Base-by-base conservation (phyloP, 768 basidiomycete species). In the Russula sp. region DNA sequence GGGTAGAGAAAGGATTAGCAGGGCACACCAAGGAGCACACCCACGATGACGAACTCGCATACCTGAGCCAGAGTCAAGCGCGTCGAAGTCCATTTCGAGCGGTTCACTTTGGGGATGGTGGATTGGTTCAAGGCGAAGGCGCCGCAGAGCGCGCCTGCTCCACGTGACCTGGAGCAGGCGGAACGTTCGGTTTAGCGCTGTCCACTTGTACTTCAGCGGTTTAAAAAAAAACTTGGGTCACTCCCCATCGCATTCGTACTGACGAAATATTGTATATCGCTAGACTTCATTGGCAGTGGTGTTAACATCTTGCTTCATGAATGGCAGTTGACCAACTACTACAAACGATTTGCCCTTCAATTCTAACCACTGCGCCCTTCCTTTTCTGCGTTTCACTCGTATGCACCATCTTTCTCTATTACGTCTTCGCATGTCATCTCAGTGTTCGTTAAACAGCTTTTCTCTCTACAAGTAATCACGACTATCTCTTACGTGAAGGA, bases 331-430 rank as follows among this genome's bases (percentile, higher is more conserved):
- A 94, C 94, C 71, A 79, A 83, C 22, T 71, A 79, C 22, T 86
- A 79, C 71, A 74, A 66, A 1, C 81, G 92, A 11, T 91, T 94
- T 61, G 82, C 79, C 3, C 81, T n/a, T n/a, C n/a, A n/a, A n/a
- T 95, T 2, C 67, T 91, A 11, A 79, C 73, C 16, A 84, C 89
- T 1, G 74, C 79, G 0, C 92, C 92, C 0, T 83, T 91, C 72
- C 78, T 92, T 7, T 82, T 90, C 68, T 92, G 90, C 63, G 81
- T 94, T 8, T 84, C 88, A 3, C 72, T 92, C 70, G 89, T 90
- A 71, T 73, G 85, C 63, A 34, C 3, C 11, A 34, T 34, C 10
- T 30, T 9, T 32, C 10, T 34, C 34, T 34, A 34, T 34, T 34
- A 11, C 10, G 34, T 34, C 11, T 34, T 34, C 2, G 10, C 34